Evolutionary conservation across 768 basidiomycete genomes (phyloP).

Genomic region (Calocybe cyanea): DNA sequence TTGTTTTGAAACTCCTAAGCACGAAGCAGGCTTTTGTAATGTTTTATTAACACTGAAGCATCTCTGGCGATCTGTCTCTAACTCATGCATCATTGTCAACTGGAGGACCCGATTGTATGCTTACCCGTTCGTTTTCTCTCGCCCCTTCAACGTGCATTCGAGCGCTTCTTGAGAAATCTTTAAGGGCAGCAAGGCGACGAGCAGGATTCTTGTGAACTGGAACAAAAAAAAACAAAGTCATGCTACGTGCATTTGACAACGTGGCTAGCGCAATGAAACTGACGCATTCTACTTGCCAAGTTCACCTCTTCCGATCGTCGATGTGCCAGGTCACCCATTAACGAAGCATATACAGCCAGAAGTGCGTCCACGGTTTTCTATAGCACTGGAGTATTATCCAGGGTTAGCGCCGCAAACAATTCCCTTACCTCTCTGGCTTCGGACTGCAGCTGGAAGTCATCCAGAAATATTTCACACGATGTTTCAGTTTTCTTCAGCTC

Average conservation of each 20-base stretch:
- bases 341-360: slow-evolving; percentile 22
- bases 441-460: slow-evolving; percentile 22
- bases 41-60: slow-evolving; percentile 30
- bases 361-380: slow-evolving; percentile 21
- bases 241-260: neutral
- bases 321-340: slow-evolving; percentile 29
- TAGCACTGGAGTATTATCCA: neutral
- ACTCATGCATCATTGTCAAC: neutral
- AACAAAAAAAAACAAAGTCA: slow-evolving; percentile 8
- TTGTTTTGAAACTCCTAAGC: slow-evolving; percentile 5
- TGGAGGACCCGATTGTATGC: slow-evolving; percentile 7
- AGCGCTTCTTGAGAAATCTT: slow-evolving; percentile 28
- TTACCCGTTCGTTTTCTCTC: slow-evolving; percentile 33
- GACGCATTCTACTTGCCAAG: slow-evolving; percentile 34
- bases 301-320: slow-evolving; percentile 31
- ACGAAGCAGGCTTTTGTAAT: slow-evolving; percentile 29
- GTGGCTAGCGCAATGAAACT: slow-evolving; percentile 12
- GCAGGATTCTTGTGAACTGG: slow-evolving; percentile 25
- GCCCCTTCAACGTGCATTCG: slow-evolving; percentile 30
- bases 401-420: neutral
- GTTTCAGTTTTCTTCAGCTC: slow-evolving; percentile 25
- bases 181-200: slow-evolving; percentile 25
- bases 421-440: slow-evolving; percentile 23
- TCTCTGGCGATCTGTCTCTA: slow-evolving; percentile 28
- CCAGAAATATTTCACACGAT: slow-evolving; percentile 20